These are phyloP conservation scores for cucumber (Cucumis sativus) DNA, from an alignment of 306 rosid genomes.

Conservation along the genomic window DNA sequence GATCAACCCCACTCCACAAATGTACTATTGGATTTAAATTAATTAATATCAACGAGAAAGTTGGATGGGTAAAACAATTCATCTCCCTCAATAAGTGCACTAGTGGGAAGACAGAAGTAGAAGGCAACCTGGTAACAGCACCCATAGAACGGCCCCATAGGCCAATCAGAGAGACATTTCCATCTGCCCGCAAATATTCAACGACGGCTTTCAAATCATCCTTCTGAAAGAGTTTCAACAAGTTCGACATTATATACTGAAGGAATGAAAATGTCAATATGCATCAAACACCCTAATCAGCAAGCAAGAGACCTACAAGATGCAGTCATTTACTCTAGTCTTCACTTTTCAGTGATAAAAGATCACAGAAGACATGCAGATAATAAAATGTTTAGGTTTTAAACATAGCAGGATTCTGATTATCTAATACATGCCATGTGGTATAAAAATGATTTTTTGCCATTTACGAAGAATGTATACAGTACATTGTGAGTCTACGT, in stretches of 20 bases:
- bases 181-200: conserved; percentile 73
- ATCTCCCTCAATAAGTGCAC: neutral
- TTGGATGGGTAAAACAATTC: neutral
- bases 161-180: conserved; percentile 85
- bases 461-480: neutral
- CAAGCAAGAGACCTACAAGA: neutral
- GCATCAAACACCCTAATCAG: neutral
- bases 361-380: neutral
- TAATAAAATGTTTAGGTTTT: neutral
- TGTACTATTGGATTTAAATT: neutral
- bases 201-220: conserved; percentile 77
- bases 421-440: neutral
- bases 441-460: neutral
- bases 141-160: conserved; percentile 99
- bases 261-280: conserved; percentile 1
- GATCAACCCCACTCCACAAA: neutral
- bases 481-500: neutral
- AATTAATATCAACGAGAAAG: neutral
- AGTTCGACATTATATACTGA: neutral
- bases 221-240: conserved; percentile 40
- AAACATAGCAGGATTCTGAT: neutral
- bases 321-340: neutral
- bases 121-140: conserved; percentile 73
- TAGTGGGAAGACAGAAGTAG: conserved; percentile 9
- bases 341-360: neutral